Evolutionary conservation across 495 filamentous ascomycete species (phyloP), one percentile per base, ranked within the genome.

Genomic region (Geopyxis carbonaria): DNA sequence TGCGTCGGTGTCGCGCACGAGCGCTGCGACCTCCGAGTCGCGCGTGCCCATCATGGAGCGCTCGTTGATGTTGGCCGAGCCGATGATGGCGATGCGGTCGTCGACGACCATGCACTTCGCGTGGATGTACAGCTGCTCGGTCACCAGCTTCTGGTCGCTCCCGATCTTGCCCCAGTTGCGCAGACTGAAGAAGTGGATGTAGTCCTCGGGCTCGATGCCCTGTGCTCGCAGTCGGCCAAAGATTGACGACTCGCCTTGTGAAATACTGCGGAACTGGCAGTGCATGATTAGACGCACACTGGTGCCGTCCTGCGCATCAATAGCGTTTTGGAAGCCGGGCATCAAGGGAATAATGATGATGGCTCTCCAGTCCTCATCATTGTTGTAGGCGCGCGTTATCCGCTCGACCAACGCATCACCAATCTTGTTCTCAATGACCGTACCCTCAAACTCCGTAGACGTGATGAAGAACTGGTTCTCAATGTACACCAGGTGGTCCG

Each of bases 401-500:
- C 89, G 75, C 53, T 92, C 80, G 7, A 95, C 91, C 33, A 99
- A 63, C 2, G 89, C 87, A 63, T 99, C 89, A 18, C 91, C 87
- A 48, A 99, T 93, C 44, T 72, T 67, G 48, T 99, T 99, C 53
- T 86, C 72, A 42, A 99, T 87, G 53, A 75, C 80, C 31, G 73
- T 78, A 25, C 79, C 80, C 40, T 92, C 73, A 11, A 86, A 83
- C 47, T 86, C 78, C 42, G 83, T 92, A 40, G 80, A 92, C 39
- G 76, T 89, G 62, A 99, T 80, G 62, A 92, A 99, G 64, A 99
- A 99, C 57, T 99, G 89, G 56, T 99, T 99, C 53, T 99, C 89
- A 44, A 99, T 92, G 57, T 99, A 95, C 42, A 99, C 82, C 45
- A 95, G 93, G 51, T 95, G 89, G 33, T 99, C 85, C 6, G 84